Conservation (phyloP, 2,329 filamentous ascomycete genomes). For the Botryotinia calthae region DNA sequence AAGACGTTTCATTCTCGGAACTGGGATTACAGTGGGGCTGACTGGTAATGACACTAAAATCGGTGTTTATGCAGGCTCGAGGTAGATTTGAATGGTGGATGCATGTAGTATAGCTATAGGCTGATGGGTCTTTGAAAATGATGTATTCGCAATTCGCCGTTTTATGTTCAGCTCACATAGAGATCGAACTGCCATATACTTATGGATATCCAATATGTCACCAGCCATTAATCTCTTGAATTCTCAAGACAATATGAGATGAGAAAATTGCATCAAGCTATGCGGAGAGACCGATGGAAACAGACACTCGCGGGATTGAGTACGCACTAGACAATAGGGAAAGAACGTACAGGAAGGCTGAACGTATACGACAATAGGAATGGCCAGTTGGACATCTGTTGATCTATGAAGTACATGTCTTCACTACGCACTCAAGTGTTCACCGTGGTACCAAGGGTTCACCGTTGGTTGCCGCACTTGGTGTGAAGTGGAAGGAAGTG, state of each 20-base stretch:
- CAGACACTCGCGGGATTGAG: background rate
- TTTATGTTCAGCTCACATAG: background rate
- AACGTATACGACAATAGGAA: background rate
- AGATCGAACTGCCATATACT: background rate
- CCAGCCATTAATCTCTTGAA: background rate
- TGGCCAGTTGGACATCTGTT: background rate
- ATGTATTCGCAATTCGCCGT: background rate
- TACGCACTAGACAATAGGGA: background rate
- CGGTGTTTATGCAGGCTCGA: conserved; percentile 14
- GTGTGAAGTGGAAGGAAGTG: background rate
- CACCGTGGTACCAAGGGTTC: background rate
- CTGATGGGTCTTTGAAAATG: background rate
- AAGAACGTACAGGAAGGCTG: background rate
- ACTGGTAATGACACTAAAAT: conserved; percentile 9
- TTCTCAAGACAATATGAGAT: no score
- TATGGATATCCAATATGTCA: background rate
- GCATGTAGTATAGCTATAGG: background rate
- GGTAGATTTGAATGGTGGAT: background rate
- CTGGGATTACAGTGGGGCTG: background rate
- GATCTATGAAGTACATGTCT: background rate
- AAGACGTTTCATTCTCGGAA: background rate
- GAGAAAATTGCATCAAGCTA: background rate
- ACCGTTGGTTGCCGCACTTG: background rate
- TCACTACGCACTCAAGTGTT: background rate
- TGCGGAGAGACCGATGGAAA: background rate